Conservation (phyloP, 2,329 filamentous ascomycete genomes). For the Sarocladium oryzae region DNA sequence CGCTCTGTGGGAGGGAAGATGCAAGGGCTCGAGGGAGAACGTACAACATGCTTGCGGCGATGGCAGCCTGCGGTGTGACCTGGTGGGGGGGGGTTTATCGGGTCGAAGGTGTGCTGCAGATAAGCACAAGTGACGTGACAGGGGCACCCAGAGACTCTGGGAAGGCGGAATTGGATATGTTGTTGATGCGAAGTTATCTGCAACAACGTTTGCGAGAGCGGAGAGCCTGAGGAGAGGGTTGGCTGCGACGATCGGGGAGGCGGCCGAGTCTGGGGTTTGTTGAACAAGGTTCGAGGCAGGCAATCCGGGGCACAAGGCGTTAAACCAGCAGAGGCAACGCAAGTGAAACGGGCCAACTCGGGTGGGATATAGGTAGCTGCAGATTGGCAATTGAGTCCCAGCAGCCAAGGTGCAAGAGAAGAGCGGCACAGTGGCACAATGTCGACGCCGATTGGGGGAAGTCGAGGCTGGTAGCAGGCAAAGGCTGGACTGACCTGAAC, state of each 20-base stretch:
- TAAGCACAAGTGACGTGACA: conserved; percentile 1
- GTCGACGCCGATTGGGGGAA: neutral
- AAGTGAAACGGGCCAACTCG: neutral
- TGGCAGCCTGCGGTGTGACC: conserved; percentile 2
- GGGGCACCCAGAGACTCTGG: neutral
- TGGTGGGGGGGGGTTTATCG: conserved; percentile 2
- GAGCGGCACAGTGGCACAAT: neutral
- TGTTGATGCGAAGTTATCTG: neutral
- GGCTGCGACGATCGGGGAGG: neutral
- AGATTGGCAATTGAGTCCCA: neutral
- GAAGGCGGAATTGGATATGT: neutral
- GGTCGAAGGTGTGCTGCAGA: conserved; percentile 1
- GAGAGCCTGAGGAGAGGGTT: neutral
- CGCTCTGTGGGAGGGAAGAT: neutral
- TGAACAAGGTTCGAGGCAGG: neutral
- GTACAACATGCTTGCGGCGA: conserved; percentile 19
- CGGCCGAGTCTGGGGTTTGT: neutral
- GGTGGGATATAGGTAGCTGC: neutral
- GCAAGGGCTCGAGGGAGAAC: conserved; percentile 11
- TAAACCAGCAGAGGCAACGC: neutral
- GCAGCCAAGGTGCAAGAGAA: neutral
- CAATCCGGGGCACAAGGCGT: neutral
- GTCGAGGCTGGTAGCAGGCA: conserved; percentile 1
- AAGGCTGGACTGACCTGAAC: neutral
- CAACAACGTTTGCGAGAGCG: neutral